Conservation (phyloP, 148 eudicot species). For the Silene conica region DNA sequence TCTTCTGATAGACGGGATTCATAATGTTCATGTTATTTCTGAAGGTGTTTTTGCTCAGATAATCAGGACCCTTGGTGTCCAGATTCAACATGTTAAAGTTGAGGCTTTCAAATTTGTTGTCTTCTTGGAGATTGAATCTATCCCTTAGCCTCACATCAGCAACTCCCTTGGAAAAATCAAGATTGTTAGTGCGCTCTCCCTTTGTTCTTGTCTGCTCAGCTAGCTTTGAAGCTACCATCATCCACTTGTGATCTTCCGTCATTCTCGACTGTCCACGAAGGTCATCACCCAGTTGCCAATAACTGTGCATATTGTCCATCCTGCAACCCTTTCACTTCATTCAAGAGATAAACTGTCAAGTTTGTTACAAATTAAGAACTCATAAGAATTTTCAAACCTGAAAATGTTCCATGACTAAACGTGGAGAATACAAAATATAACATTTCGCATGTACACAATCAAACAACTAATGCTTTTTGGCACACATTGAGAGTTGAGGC, state of each 20-base stretch:
- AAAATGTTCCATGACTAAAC: background rate
- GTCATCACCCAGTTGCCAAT: slow-evolving; percentile 89
- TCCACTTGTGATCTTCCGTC: slow-evolving; percentile 91
- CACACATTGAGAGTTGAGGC: background rate
- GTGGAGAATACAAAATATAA: background rate
- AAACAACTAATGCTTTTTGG: background rate
- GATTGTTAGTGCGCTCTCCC: slow-evolving; percentile 78
- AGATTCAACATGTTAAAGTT: slow-evolving; percentile 77
- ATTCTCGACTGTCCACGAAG: slow-evolving; percentile 78
- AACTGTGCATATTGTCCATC: slow-evolving; percentile 74
- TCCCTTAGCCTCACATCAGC: slow-evolving; percentile 61
- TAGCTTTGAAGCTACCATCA: slow-evolving; percentile 79
- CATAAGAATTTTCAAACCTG: background rate
- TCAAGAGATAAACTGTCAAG: slow-evolving; percentile 4
- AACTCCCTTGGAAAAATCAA: slow-evolving; percentile 70
- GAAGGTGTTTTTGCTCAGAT: slow-evolving; percentile 39
- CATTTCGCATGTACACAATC: background rate
- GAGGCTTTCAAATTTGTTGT: slow-evolving; percentile 74
- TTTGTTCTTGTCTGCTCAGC: slow-evolving; percentile 92
- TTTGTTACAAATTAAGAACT: background rate
- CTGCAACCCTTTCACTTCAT: slow-evolving; percentile 27
- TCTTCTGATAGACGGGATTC: slow-evolving; percentile 61
- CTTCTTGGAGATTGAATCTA: slow-evolving; percentile 65
- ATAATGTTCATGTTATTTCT: slow-evolving; percentile 53
- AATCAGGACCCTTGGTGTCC: slow-evolving; percentile 57